Percentiles rank a stretch among this genome's conserved stretches.
Conservation (phyloP, 176 grass and related monocot genomes). For the Avena atlantica region DNA sequence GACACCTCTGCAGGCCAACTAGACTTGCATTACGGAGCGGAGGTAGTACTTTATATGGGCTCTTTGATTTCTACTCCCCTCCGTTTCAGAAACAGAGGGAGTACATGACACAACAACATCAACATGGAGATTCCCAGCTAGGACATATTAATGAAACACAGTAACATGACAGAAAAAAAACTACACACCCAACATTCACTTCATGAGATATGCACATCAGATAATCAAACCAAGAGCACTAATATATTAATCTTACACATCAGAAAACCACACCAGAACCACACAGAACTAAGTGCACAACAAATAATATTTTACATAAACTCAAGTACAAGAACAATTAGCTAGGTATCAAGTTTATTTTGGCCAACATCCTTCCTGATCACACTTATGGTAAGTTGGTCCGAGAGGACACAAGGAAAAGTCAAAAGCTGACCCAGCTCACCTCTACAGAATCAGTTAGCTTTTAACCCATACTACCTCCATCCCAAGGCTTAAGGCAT, state of each 20-base stretch:
- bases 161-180: background rate
- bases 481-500: no score
- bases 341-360: background rate
- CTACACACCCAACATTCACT: background rate
- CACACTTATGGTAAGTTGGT: background rate
- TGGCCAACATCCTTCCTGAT: background rate
- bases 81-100: no score
- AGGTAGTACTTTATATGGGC: no score
- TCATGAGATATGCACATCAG: background rate
- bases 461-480: background rate
- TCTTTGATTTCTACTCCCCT: no score
- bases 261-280: no score
- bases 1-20: no score
- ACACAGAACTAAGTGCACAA: background rate
- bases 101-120: no score
- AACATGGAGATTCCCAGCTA: no score
- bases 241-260: no score
- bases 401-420: background rate
- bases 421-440: background rate
- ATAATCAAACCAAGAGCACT: no score
- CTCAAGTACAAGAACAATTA: background rate
- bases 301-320: background rate
- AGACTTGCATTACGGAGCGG: no score
- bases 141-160: background rate
- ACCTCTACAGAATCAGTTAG: background rate